Evolutionary conservation across 2,329 filamentous ascomycete genomes (phyloP).

Genomic region (Aspergillus cejpii): DNA sequence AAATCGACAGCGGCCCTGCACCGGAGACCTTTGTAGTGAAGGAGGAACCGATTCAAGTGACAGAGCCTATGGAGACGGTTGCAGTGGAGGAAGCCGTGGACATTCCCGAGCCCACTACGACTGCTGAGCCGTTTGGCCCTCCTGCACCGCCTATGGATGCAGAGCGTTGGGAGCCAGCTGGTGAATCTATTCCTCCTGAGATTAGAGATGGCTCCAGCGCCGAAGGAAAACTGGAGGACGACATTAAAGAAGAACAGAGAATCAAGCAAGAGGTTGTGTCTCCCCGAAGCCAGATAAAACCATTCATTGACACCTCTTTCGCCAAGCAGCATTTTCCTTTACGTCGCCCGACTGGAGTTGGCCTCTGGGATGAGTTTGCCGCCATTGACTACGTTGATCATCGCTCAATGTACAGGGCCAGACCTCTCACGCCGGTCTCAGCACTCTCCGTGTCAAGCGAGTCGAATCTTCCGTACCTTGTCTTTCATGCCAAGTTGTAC

Average conservation of each 20-base stretch:
- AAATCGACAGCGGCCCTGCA: conserved; percentile 5
- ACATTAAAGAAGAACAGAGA: neutral
- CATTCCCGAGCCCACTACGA: neutral
- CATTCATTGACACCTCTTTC: conserved; percentile 34
- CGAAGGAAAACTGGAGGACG: neutral
- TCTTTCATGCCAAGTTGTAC: conserved; percentile 42
- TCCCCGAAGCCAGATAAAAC: conserved; percentile 6
- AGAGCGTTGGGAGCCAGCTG: conserved; percentile 13
- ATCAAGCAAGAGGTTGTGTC: neutral
- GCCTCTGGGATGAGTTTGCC: conserved; percentile 37
- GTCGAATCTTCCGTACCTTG: conserved; percentile 32
- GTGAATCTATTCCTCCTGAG: conserved; percentile 7
- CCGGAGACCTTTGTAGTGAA: conserved; percentile 4
- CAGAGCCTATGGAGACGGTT: neutral
- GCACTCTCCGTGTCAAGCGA: conserved; percentile 7
- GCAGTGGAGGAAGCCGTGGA: conserved; percentile 2
- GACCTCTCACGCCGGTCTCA: conserved; percentile 8
- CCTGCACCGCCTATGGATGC: neutral
- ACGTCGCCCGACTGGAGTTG: conserved; percentile 27
- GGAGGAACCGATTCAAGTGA: conserved; percentile 4
- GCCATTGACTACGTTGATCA: conserved; percentile 32
- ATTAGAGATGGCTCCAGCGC: neutral
- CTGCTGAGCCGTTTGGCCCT: neutral
- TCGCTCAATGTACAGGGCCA: conserved; percentile 8
- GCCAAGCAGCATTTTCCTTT: conserved; percentile 30